Evolutionary conservation across 1,284 basidiomycete genomes (phyloP), one percentile per base, ranked within the genome.

Genomic region (Fistulinella cinereoalba): DNA sequence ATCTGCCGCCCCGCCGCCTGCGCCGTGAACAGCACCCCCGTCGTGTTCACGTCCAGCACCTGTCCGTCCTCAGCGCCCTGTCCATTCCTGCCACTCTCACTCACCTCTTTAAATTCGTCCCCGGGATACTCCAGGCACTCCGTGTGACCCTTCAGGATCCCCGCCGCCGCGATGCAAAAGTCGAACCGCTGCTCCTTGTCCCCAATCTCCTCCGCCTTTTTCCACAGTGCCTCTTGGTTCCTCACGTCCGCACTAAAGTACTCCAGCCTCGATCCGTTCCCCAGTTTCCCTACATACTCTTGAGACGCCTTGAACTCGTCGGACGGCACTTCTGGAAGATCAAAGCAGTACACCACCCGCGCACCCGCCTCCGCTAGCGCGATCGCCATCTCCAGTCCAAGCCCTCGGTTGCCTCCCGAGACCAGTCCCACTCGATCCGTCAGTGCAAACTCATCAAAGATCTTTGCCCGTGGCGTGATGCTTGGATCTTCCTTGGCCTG

Each of bases 301-400:
- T 65, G 67, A 12, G 83, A 80, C 44, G 72, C 71, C 37, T 66
- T 56, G 79, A 88, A 93, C 58, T 88, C 85, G 3, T 77, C 73
- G 4, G 80, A 80, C 0, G 91, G 85, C 41, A 71, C 66, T 41
- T 71, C 57, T 4, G 86, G 79, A 6, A 92, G 69, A 65, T 94
- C 91, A 28, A 92, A 66, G 58, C 85, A 89, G 63, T 89, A 88
- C 1, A 93, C 80, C 2, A 71, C 80, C 15, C 84, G 74, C 4
- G 88, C 87, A 41, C 88, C 90, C 4, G 82, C 81, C 68, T 94
- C 90, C 33, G 81, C 77, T 31, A 90, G 70, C 5, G 84, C 80
- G 47, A 90, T 73, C 24, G 88, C 88, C 79, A 89, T 85, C 67
- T 90, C 88, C 33, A 93, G 76, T 4, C 91, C 90, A 10, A 93